Evolutionary conservation across 2,329 filamentous ascomycete species (phyloP), one percentile per base, ranked within the genome.

Genomic region (Claviceps capensis): DNA sequence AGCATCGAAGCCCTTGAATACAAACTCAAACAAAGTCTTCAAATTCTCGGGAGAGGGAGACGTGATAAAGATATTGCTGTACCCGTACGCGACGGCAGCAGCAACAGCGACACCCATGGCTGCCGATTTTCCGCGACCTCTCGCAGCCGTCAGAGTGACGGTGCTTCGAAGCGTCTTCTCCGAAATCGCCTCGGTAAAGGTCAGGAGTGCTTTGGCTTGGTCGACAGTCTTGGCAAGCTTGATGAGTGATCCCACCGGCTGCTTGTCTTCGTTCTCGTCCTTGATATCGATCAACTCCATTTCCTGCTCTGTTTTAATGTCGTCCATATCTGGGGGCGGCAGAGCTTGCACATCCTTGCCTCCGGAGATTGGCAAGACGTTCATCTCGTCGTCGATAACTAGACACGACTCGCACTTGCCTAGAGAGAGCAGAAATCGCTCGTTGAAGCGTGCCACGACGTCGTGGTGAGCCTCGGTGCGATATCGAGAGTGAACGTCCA

Each of bases 61-160:
- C 1, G 93, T 98, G 65, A 98, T 95, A 70, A 98, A 98, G 62
- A 98, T 95, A 67, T 98, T 98, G 73, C 89, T 95, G 70, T 98
- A 98, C 26, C 93, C 93, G 64, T 97, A 87, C 1, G 93, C 91
- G 45, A 98, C 80, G 1, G 94, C 94, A 2, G 93, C 89, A 3
- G 93, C 93, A 44, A 98, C 86, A 3, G 93, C 89, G 49, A 98
- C 84, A 69, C 93, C 93, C 62, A 98, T 78, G 26, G 93, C 93
- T 17, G 93, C 94, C 19, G 93, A 98, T 71, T 98, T 98, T 70
- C 93, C 93, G 62, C 93, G 84, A 67, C 93, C 93, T 81, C 93
- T 83, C 40, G 85, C 91, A 17, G 93, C 93, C 11, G 93, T 98
- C 59, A 98, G 69, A 1, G 93, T 86, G 38, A 98, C 93, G 0